phyloP scores from a whole-genome alignment of 2,329 filamentous ascomycete species.

The Diaporthe vaccinii region DNA sequence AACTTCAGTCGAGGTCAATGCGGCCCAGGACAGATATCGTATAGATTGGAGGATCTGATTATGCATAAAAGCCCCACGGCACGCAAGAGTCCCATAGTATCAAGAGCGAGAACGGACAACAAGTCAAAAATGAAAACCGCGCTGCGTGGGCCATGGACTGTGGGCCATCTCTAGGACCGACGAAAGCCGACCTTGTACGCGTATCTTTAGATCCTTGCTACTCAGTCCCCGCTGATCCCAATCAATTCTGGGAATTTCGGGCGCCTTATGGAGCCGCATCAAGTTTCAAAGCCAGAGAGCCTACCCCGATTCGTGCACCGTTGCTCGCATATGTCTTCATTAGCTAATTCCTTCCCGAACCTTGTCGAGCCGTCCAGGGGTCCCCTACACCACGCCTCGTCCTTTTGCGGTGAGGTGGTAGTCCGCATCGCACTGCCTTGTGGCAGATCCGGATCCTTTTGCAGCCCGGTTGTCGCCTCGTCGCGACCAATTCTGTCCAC shows the following conservation, averaged over 20 bases:
- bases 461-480: slow-evolving; percentile 2
- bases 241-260: slow-evolving; percentile 7
- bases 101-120: neutral
- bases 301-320: slow-evolving; percentile 17
- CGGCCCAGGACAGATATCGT: neutral
- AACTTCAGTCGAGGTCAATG: neutral
- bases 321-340: neutral
- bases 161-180: neutral
- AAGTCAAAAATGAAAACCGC: neutral
- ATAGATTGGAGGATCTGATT: slow-evolving; percentile 3
- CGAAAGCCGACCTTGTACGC: slow-evolving; percentile 8
- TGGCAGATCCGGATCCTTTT: neutral
- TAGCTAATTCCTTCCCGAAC: slow-evolving; percentile 15
- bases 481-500: neutral
- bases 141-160: slow-evolving; percentile 1
- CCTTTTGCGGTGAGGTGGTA: neutral
- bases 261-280: slow-evolving; percentile 11
- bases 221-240: slow-evolving; percentile 18
- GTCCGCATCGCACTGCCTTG: slow-evolving; percentile 5
- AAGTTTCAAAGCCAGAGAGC: slow-evolving; percentile 19
- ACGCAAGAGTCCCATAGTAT: neutral
- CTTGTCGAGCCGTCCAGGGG: neutral
- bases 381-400: neutral
- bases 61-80: neutral
- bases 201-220: slow-evolving; percentile 18